Conservation (phyloP, 2,329 filamentous ascomycete genomes). For the Zalaria obscura region DNA sequence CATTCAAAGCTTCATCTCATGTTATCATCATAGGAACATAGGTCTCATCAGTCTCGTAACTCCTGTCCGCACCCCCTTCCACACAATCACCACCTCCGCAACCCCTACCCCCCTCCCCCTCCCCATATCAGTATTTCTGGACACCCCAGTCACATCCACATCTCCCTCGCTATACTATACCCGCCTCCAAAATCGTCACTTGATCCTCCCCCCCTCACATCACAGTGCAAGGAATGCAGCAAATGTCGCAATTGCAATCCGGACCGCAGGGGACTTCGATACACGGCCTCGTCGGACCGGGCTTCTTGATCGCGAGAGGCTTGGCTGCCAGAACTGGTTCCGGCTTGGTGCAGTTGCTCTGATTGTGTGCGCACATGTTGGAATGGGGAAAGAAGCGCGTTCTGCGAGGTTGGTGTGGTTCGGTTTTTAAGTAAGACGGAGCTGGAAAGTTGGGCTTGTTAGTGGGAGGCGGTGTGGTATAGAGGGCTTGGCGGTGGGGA, state of each 20-base stretch:
- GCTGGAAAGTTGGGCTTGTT: no score
- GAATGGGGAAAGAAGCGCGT: no score
- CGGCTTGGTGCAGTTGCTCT: no score
- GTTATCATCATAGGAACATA: background rate
- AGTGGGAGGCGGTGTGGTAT: no score
- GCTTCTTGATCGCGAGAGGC: background rate
- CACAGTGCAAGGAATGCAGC: constrained; percentile 7
- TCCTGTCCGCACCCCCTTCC: background rate
- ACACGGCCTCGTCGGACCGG: background rate
- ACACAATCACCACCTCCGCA: background rate
- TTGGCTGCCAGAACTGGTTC: background rate
- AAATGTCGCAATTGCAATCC: background rate
- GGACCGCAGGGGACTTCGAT: constrained; percentile 1
- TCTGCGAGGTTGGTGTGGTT: no score
- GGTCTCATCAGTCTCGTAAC: no score
- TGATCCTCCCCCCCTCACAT: constrained; percentile 4
- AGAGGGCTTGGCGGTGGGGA: no score
- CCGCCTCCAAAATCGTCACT: no score
- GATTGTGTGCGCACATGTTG: no score
- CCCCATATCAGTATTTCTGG: background rate
- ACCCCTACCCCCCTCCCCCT: background rate
- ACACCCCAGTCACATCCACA: background rate
- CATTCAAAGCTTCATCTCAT: background rate
- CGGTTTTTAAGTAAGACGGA: no score
- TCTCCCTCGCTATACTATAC: background rate